phyloP scores from a whole-genome alignment of 441 rosid species.

The Capsella rubella region DNA sequence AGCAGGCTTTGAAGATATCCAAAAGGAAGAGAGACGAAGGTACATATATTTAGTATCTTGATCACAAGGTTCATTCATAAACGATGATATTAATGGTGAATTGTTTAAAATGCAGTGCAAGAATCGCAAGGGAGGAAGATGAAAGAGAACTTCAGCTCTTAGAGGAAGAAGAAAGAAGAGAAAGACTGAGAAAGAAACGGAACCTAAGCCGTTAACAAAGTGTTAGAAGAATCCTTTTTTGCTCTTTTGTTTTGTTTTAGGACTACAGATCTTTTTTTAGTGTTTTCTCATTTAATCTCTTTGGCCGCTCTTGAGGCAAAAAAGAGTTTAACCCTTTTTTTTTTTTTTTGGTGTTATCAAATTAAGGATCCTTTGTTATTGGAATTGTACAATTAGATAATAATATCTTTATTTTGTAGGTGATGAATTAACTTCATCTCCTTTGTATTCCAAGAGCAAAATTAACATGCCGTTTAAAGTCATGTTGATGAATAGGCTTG shows the following conservation, averaged over 20 bases:
- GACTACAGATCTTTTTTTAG: constrained; percentile 1
- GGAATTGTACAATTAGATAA: constrained; percentile 37
- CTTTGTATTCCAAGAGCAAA: too few species aligned
- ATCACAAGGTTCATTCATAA: not conserved
- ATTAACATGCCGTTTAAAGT: too few species aligned
- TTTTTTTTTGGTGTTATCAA: not conserved
- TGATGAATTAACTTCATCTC: too few species aligned
- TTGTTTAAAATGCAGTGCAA: constrained; percentile 60
- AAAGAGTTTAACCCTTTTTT: not conserved
- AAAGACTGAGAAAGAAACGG: constrained; percentile 62
- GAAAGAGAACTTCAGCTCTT: constrained; percentile 66
- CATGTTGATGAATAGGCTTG: too few species aligned
- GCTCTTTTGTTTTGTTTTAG: constrained; percentile 27
- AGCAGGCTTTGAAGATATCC: constrained; percentile 77
- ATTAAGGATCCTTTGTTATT: constrained; percentile 32
- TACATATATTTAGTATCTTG: constrained; percentile 40
- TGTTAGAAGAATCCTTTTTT: constrained; percentile 15
- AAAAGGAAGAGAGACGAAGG: constrained; percentile 81
- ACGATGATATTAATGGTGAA: not conserved
- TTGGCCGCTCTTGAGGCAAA: constrained; percentile 28
- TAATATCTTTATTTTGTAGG: too few species aligned
- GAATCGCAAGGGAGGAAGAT: constrained; percentile 78
- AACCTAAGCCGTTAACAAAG: constrained; percentile 50
- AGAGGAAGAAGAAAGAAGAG: constrained; percentile 79
- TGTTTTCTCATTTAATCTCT: constrained; percentile 27